phyloP scores from a whole-genome alignment of 805 yeast species.

The Saccharomycopsis vini region DNA sequence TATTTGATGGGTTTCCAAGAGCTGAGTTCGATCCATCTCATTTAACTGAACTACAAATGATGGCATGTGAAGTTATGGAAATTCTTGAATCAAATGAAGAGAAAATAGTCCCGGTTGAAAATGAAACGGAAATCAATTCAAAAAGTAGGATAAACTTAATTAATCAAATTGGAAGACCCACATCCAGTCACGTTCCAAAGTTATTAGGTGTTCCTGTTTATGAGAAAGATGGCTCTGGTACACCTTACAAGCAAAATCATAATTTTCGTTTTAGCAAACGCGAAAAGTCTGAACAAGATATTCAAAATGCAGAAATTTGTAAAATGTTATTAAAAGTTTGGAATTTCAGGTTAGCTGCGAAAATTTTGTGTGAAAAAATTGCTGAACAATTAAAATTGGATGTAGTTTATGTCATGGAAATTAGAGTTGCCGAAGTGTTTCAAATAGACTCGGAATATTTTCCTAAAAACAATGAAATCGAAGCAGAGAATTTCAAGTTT shows the following conservation, averaged over 20 bases:
- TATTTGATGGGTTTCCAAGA: constrained; percentile 44
- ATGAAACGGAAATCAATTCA: constrained; percentile 7
- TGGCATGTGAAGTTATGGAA: constrained; percentile 34
- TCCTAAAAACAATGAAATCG: constrained; percentile 37
- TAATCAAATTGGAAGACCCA: constrained; percentile 50
- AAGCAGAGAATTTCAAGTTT: constrained; percentile 35
- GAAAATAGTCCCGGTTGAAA: constrained; percentile 14
- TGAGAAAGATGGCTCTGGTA: constrained; percentile 59
- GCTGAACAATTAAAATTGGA: constrained; percentile 29
- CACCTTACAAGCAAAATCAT: constrained; percentile 44
- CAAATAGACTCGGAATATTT: constrained; percentile 34
- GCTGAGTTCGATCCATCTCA: constrained; percentile 28
- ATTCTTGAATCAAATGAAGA: constrained; percentile 31
- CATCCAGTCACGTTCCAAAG: constrained; percentile 33
- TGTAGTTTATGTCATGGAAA: constrained; percentile 43
- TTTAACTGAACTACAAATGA: constrained; percentile 29
- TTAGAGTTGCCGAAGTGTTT: constrained; percentile 40
- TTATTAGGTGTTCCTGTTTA: constrained; percentile 32
- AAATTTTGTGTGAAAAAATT: constrained; percentile 31
- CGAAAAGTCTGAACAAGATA: constrained; percentile 22
- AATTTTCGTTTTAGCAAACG: constrained; percentile 35
- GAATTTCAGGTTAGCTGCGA: constrained; percentile 39
- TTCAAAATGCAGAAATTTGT: constrained; percentile 30
- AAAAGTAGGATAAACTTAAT: constrained; percentile 24
- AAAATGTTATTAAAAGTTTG: constrained; percentile 29